Evolutionary conservation across 31 red algal genomes (phyloP), one percentile per base, ranked within the genome.

Genomic region (Asparagopsis taxiformis): DNA sequence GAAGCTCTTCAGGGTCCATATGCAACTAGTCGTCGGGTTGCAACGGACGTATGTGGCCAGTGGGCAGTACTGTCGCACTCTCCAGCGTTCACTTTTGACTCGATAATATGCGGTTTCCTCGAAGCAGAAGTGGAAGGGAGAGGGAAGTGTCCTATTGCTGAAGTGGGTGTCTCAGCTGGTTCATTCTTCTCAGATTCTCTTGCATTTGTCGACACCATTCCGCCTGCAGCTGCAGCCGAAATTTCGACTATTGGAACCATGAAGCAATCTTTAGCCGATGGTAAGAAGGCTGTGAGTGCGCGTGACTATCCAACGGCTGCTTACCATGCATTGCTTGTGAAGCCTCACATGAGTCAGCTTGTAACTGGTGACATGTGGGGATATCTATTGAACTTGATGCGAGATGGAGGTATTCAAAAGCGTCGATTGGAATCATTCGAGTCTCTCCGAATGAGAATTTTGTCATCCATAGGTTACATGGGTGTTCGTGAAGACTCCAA

Each of bases 381-480:
- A 38, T 72, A 63, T 20, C 31, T 89, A 22, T 33, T 30, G 29
- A 61, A 3, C 13, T 29, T 31, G 20, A 26, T 89, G 38, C 39
- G 39, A 41, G 30, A 51, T 41, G 51, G 39, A 46, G 72, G 66
- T 0, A 60, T 79, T 38, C 78, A 69, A 64, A 77, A 84, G 59
- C 71, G 88, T 6, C 31, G 49, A 28, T n/a, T 79, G 17, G 79
- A 92, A 23, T 72, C 73, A 16, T 53, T 97, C 7, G 51, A 68
- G 24, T 51, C 94, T 16, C 71, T 92, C 0, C 59, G 94, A 10
- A 73, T 92, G 70, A 67, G 84, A 37, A 53, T 97, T 20, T 62
- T 85, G 2, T 51, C 89, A 29, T 79, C 94, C 0, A 84, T 97
- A 30, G 77, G 76, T 17, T 87, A 78, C 65, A 55, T 78, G 53